Conservation (phyloP, 208 protist species). For the Leptomonas seymouri region DNA sequence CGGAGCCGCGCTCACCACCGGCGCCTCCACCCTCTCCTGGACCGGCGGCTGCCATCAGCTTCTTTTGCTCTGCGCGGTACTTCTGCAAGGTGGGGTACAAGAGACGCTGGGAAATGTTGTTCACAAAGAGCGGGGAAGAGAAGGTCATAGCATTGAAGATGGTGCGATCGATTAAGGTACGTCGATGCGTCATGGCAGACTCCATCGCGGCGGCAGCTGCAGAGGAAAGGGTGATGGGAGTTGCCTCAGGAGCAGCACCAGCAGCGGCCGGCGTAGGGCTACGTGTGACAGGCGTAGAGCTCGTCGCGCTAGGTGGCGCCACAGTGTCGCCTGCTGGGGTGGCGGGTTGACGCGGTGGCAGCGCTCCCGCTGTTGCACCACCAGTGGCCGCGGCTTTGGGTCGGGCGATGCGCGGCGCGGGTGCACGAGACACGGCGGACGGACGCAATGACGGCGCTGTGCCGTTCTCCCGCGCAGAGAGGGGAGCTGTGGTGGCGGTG, state of each 20-base stretch:
- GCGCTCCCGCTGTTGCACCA: background rate
- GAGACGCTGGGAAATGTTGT: conserved; percentile 69
- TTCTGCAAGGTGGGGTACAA: conserved; percentile 50
- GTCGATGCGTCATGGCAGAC: conserved; percentile 10
- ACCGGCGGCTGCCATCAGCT: conserved; percentile 3
- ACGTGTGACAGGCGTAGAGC: background rate
- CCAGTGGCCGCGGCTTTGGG: conserved; percentile 4
- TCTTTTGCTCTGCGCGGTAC: conserved; percentile 27
- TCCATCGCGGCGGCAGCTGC: conserved; percentile 18
- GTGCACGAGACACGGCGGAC: conserved; percentile 7
- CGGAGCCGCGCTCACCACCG: conserved; percentile 1
- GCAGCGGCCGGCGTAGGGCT: conserved; percentile 1
- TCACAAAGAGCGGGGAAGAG: conserved; percentile 72
- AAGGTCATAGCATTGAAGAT: conserved; percentile 70
- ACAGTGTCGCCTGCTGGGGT: background rate
- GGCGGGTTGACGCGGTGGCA: background rate
- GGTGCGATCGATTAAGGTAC: conserved; percentile 45
- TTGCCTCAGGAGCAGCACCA: background rate
- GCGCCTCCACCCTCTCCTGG: conserved; percentile 11
- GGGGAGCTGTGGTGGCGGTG: background rate
- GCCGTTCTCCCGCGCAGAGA: background rate
- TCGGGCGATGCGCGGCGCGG: conserved; percentile 13
- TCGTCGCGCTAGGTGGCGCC: background rate
- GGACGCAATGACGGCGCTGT: conserved; percentile 2
- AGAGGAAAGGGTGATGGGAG: background rate